Conservation (phyloP, 768 basidiomycete genomes). For the Calvatia gigantea region DNA sequence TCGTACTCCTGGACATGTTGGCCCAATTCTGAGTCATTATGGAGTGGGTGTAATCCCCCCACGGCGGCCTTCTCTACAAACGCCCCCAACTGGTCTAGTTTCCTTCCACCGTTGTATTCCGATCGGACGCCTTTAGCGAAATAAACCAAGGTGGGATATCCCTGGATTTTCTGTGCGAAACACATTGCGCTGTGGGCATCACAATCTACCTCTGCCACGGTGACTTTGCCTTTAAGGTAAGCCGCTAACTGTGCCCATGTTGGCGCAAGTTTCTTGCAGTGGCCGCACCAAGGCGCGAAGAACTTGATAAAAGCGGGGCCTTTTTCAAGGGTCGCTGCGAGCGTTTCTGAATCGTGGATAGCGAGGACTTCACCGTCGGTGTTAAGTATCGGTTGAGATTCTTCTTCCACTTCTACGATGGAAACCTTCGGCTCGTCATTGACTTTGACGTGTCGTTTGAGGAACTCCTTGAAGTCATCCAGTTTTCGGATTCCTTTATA, state of each 20-base stretch:
- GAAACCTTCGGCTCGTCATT: slow-evolving; percentile 4
- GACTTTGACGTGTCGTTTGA: slow-evolving; percentile 40
- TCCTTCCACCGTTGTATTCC: slow-evolving; percentile 76
- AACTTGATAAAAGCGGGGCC: slow-evolving; percentile 59
- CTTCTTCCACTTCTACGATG: slow-evolving; percentile 1
- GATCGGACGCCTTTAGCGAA: slow-evolving; percentile 54
- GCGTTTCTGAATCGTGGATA: slow-evolving; percentile 31
- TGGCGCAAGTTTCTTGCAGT: slow-evolving; percentile 93
- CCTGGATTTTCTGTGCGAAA: slow-evolving; percentile 57
- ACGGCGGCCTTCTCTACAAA: slow-evolving; percentile 77
- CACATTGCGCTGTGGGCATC: slow-evolving; percentile 73
- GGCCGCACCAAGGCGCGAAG: slow-evolving; percentile 96
- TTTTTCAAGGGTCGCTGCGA: slow-evolving; percentile 33
- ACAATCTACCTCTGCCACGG: slow-evolving; percentile 86
- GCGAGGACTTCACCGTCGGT: slow-evolving; percentile 32
- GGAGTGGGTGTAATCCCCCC: slow-evolving; percentile 44
- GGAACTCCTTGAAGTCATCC: slow-evolving; percentile 51
- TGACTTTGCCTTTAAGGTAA: slow-evolving; percentile 65
- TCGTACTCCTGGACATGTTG: slow-evolving; percentile 38
- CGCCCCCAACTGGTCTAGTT: slow-evolving; percentile 61
- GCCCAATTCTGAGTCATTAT: slow-evolving; percentile 27
- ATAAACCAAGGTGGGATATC: slow-evolving; percentile 83
- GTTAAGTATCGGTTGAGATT: slow-evolving; percentile 27
- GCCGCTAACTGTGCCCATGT: slow-evolving; percentile 74
- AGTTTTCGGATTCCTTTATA: slow-evolving; percentile 55